phyloP scores from a whole-genome alignment of 805 yeast genomes.

The Barnettozyma sp. region DNA sequence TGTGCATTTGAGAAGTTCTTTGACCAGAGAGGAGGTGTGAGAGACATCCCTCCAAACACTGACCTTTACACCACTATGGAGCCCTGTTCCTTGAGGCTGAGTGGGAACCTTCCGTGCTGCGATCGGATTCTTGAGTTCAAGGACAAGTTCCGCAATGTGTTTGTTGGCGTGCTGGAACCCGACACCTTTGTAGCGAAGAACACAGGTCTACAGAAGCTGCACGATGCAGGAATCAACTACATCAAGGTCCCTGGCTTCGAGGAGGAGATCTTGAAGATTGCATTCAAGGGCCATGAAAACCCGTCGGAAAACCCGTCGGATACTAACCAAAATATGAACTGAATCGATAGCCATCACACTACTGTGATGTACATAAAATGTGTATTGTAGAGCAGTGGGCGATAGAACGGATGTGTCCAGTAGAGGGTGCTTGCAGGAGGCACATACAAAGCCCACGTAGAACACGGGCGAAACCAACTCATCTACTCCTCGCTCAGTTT shows the following conservation, averaged over 20 bases:
- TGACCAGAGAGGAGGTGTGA: slow-evolving; percentile 23
- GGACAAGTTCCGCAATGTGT: slow-evolving; percentile 57
- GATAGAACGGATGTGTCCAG: too few species aligned
- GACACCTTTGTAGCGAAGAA: slow-evolving; percentile 80
- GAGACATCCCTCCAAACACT: slow-evolving; percentile 62
- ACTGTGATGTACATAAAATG: too few species aligned
- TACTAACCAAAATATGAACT: too few species aligned
- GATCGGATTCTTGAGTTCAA: slow-evolving; percentile 55
- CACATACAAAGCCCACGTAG: not conserved
- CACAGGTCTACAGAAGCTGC: slow-evolving; percentile 49
- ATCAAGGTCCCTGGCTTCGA: slow-evolving; percentile 81
- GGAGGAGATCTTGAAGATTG: slow-evolving; percentile 57
- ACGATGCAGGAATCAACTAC: slow-evolving; percentile 57
- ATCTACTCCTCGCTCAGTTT: slow-evolving; percentile 5
- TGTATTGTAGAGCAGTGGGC: too few species aligned
- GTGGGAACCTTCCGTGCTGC: slow-evolving; percentile 87
- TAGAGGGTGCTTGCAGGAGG: too few species aligned
- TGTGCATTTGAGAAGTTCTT: slow-evolving; percentile 79
- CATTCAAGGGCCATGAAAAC: slow-evolving; percentile 58
- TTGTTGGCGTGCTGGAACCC: slow-evolving; percentile 91
- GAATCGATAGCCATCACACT: too few species aligned
- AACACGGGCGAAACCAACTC: not conserved
- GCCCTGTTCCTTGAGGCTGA: slow-evolving; percentile 83
- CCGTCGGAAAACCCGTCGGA: not conserved
- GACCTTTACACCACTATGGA: slow-evolving; percentile 95